Evolutionary conservation across 2,329 filamentous ascomycete species (phyloP).

Genomic region (Lanzia echinophila): DNA sequence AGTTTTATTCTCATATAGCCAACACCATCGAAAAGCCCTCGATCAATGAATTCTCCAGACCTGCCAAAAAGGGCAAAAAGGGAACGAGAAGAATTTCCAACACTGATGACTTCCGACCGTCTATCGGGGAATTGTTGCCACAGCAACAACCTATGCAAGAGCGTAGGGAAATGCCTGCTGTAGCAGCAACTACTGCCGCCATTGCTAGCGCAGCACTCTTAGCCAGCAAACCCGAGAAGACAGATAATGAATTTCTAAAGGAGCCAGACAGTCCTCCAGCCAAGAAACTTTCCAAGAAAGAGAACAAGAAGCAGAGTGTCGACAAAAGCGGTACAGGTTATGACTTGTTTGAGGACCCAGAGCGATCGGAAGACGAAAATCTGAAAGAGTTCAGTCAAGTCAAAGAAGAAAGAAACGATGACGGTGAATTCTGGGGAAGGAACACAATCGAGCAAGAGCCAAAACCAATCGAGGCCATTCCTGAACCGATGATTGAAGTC

Average conservation of each 20-base stretch:
- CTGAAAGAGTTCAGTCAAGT: constrained; percentile 27
- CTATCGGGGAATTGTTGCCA: constrained; percentile 6
- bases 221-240: constrained; percentile 6
- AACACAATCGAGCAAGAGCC: constrained; percentile 17
- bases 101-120: constrained; percentile 8
- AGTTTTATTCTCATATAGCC: constrained; percentile 27
- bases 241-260: constrained; percentile 20
- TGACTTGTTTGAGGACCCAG: constrained; percentile 40
- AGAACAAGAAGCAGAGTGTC: constrained; percentile 34
- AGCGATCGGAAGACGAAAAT: constrained; percentile 40
- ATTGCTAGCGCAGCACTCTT: constrained; percentile 18
- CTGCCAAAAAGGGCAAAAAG: constrained; percentile 35
- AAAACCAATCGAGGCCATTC: constrained; percentile 8
- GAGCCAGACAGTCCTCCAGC: constrained; percentile 33
- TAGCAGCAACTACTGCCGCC: constrained; percentile 17
- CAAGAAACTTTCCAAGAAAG: constrained; percentile 33
- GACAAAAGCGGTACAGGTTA: constrained; percentile 37
- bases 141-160: constrained; percentile 18
- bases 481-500: constrained; percentile 9
- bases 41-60: constrained; percentile 23
- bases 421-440: constrained; percentile 31
- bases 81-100: constrained; percentile 29
- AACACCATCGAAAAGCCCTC: constrained; percentile 19
- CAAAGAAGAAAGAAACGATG: constrained; percentile 17
- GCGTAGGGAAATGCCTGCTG: constrained; percentile 18